These are phyloP conservation scores for Diutina rugosa DNA, from an alignment of 1,139 yeast species.

Conservation along the genomic window DNA sequence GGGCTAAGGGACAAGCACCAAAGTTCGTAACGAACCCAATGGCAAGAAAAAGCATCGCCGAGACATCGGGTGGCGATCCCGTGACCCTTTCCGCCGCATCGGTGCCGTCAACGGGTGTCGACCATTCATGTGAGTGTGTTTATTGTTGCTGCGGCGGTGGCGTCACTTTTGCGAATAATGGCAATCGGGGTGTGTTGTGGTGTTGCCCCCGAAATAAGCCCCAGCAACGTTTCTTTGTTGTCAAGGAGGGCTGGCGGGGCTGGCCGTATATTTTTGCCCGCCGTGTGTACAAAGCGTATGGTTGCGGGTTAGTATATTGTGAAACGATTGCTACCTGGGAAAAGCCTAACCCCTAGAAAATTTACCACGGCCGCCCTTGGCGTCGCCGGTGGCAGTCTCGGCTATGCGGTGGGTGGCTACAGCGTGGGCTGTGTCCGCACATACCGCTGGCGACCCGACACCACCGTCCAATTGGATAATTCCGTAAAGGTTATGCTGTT, in stretches of 20 bases:
- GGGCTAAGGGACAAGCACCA: background rate
- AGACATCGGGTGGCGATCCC: too few species aligned
- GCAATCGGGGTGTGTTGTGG: background rate
- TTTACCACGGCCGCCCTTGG: too few species aligned
- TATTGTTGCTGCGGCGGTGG: background rate
- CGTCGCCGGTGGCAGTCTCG: too few species aligned
- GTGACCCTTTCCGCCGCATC: too few species aligned
- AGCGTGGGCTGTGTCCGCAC: too few species aligned
- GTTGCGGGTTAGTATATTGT: background rate
- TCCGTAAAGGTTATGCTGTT: too few species aligned
- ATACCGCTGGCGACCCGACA: too few species aligned
- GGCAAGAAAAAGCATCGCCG: background rate
- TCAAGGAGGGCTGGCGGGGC: background rate
- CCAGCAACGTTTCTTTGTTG: background rate
- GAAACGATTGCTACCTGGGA: background rate
- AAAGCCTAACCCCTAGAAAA: too few species aligned
- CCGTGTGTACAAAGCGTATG: background rate
- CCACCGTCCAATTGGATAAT: too few species aligned
- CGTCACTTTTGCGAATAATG: background rate
- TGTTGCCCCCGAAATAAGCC: background rate
- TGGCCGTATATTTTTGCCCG: background rate
- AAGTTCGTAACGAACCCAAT: background rate
- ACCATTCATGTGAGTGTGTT: background rate
- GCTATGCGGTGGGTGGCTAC: too few species aligned
- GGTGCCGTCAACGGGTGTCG: too few species aligned